Base-by-base conservation (phyloP, 75 land plant species). In the Pinus taeda region DNA sequence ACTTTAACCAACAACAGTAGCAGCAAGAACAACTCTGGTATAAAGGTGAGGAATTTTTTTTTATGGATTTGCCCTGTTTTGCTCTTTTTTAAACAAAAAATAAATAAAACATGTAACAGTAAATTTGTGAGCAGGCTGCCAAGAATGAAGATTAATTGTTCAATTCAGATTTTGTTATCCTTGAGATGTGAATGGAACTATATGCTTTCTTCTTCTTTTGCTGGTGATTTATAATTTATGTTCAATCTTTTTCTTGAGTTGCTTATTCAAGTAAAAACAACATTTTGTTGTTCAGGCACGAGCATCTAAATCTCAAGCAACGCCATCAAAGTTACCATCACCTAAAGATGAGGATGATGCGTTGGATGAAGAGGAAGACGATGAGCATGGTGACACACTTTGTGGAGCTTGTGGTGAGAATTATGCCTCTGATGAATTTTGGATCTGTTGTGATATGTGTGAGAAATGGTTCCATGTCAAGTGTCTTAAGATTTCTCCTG, bases 381-480 rank as follows among this genome's bases (percentile, higher is more conserved):
- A 90, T 49, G 91, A 91, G 74, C 91, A 86, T 79, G 91, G 84
- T 24, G 81, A 81, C 60, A 86, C 86, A 29, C 69, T 86, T 8
- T 91, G 92, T 79, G 92, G 93, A 6, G 81, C 88, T 12, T 91
- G 93, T 74, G 91, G 89, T 30, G 88, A 80, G 14, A 82, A 81
- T 70, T 84, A 91, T 76, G 87, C 75, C 4, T 65, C 75, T 17
- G 91, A 89, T 57, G 93, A 90, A 76, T 88, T 88, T 73, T 90
- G 92, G 91, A 85, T 90, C 22, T 77, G 88, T 36, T 90, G 86
- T 72, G 88, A 90, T 73, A 59, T 81, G 15, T 88, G 92, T 39
- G 88, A 90, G 61, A 80, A 66, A 64, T 90, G 91, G 91, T 90
- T 85, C 74, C 90, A 90, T 78, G 88, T 90, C 4, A 90, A 90